Evolutionary conservation across 2,329 filamentous ascomycete genomes (phyloP).

Genomic region (Seiridium unicorne): DNA sequence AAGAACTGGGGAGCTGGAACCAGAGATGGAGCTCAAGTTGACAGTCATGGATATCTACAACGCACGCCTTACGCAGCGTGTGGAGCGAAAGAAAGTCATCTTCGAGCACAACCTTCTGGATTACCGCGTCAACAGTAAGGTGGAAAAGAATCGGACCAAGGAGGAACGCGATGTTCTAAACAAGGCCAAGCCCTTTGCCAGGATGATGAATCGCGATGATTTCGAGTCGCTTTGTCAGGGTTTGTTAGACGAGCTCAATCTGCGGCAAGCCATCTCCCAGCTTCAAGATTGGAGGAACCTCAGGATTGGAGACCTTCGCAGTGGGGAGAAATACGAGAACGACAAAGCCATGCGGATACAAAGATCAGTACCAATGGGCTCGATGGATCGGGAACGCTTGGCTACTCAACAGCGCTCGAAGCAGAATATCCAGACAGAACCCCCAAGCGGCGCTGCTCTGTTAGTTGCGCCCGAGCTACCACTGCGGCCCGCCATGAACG

Average conservation of each 20-base stretch:
- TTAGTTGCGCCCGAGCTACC: slow-evolving; percentile 79
- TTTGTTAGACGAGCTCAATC: slow-evolving; percentile 84
- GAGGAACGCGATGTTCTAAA: slow-evolving; percentile 89
- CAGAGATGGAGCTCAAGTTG: slow-evolving; percentile 96
- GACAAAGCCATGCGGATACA: slow-evolving; percentile 80
- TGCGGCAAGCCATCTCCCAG: slow-evolving; percentile 85
- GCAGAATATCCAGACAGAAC: slow-evolving; percentile 66
- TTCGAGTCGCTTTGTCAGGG: slow-evolving; percentile 85
- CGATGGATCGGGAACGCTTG: slow-evolving; percentile 78
- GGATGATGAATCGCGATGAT: slow-evolving; percentile 93
- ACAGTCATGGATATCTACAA: slow-evolving; percentile 99
- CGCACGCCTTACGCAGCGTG: slow-evolving; percentile 81
- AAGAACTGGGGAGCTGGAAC: slow-evolving; percentile 77
- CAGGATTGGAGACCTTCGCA: slow-evolving; percentile 79
- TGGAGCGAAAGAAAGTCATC: slow-evolving; percentile 92
- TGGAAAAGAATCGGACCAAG: slow-evolving; percentile 94
- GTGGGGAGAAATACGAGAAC: slow-evolving; percentile 87
- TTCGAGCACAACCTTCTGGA: slow-evolving; percentile 94
- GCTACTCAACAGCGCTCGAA: slow-evolving; percentile 69
- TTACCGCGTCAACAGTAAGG: slow-evolving; percentile 84
- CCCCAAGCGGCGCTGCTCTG: slow-evolving; percentile 70
- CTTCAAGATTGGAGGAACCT: slow-evolving; percentile 90
- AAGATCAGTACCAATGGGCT: slow-evolving; percentile 68
- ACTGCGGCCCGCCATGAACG: slow-evolving; percentile 46
- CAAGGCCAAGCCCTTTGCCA: slow-evolving; percentile 92